A percentile compares a stretch with the other conserved stretches of the same genome.
Conservation (phyloP, 2,329 filamentous ascomycete species). For the Cladosporium sp. region DNA sequence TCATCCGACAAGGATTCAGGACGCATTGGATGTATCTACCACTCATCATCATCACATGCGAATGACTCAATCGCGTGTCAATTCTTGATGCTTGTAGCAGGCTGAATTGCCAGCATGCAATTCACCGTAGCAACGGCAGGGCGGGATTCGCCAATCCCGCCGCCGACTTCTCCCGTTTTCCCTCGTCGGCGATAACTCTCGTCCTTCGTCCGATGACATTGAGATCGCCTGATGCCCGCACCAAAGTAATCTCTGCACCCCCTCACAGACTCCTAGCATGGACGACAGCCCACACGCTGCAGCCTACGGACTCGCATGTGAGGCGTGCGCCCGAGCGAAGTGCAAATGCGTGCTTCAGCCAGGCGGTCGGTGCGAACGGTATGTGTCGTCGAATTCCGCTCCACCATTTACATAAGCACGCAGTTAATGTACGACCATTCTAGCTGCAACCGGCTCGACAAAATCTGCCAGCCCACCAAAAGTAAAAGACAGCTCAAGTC, state of each 20-base stretch:
- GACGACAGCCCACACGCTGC: background rate
- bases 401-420: background rate
- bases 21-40: background rate
- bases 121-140: background rate
- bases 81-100: background rate
- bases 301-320: constrained; percentile 19
- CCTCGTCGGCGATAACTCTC: constrained; percentile 6
- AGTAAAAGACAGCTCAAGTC: constrained; percentile 16
- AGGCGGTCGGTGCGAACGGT: constrained; percentile 8
- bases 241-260: background rate
- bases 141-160: background rate
- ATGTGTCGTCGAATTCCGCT: constrained; percentile 2
- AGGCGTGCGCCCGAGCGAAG: constrained; percentile 15
- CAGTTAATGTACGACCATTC: background rate
- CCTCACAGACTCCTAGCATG: background rate
- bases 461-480: constrained; percentile 8
- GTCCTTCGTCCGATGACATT: constrained; percentile 5
- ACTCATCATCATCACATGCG: background rate
- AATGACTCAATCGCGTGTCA: background rate
- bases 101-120: background rate
- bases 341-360: constrained; percentile 6
- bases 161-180: background rate
- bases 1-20: no score
- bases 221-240: background rate
- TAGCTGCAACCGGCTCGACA: constrained; percentile 15